A percentile compares a stretch with the other conserved stretches of the same genome.
Conservation (phyloP, 2,329 filamentous ascomycete genomes). For the Ceratocystis variospora region DNA sequence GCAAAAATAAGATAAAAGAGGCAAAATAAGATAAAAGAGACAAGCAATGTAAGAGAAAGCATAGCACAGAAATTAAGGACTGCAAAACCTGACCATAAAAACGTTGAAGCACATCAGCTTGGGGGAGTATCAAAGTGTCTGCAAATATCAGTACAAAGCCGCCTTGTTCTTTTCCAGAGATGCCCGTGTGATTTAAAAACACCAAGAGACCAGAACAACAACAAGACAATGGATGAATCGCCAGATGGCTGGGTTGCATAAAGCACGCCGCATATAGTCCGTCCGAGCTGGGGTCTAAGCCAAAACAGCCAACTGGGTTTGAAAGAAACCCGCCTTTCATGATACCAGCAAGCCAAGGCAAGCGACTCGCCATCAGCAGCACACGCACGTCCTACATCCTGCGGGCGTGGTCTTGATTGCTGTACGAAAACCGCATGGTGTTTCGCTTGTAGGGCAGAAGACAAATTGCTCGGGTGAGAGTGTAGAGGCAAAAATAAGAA, state of each 20-base stretch:
- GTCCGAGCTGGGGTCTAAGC: not conserved
- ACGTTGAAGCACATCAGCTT: not conserved
- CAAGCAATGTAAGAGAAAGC: not conserved
- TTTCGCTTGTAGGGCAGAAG: too few species aligned
- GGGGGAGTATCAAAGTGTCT: not conserved
- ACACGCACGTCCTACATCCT: too few species aligned
- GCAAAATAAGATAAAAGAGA: not conserved
- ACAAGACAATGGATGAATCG: not conserved
- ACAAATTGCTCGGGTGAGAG: too few species aligned
- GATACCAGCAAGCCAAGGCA: not conserved
- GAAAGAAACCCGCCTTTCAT: not conserved
- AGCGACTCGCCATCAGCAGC: not conserved
- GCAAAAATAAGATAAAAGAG: not conserved
- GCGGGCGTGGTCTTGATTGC: not conserved
- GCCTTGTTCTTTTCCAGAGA: not conserved
- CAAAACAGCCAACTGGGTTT: not conserved
- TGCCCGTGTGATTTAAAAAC: not conserved
- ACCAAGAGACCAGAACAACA: not conserved
- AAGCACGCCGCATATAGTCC: not conserved
- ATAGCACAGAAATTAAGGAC: too few species aligned
- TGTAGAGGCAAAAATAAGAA: not conserved
- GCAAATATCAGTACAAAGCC: not conserved
- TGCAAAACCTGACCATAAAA: too few species aligned
- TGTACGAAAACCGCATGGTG: not conserved
- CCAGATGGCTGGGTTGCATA: conserved; percentile 4